Percentiles rank a stretch among this genome's conserved stretches.
Conservation (phyloP, 2,329 filamentous ascomycete species). For the Ophiostoma ips region DNA sequence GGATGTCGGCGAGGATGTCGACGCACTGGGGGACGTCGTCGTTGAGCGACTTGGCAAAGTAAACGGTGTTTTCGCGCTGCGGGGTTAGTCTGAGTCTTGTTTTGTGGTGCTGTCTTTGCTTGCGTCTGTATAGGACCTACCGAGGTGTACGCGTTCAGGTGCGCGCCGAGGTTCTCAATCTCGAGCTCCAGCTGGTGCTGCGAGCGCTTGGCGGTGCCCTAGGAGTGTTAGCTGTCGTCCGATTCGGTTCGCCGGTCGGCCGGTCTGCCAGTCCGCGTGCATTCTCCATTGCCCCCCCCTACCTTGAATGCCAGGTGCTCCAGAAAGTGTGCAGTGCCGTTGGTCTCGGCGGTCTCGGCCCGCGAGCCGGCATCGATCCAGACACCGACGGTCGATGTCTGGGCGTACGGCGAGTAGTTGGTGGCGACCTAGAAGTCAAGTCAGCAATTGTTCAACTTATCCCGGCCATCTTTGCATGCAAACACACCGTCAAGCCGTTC, state of each 20-base stretch:
- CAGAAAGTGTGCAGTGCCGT: conserved; percentile 98
- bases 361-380: conserved; percentile 99
- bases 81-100: too few relatives aligned
- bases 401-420: conserved; percentile 94
- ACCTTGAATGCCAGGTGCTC: conserved; percentile 99
- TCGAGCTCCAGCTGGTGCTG: conserved; percentile 98
- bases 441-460: conserved; percentile 15
- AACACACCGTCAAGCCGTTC: conserved; percentile 84
- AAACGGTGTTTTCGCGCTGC: conserved; percentile 97
- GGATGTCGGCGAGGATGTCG: conserved; percentile 96
- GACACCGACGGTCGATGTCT: conserved; percentile 95
- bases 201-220: conserved; percentile 87
- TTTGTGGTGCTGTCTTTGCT: too few relatives aligned
- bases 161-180: conserved; percentile 99
- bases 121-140: too few relatives aligned
- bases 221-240: not conserved
- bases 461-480: too few relatives aligned
- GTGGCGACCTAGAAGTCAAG: conserved; percentile 64
- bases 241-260: too few relatives aligned
- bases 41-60: conserved; percentile 99
- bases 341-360: conserved; percentile 95
- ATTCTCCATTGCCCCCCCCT: conserved; percentile 14
- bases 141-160: conserved; percentile 98
- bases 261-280: not conserved
- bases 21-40: conserved; percentile 90